Evolutionary conservation across 371 early-diverging fungal species (phyloP), one percentile per base, ranked within the genome.

Genomic region (Mucor circinelloides): DNA sequence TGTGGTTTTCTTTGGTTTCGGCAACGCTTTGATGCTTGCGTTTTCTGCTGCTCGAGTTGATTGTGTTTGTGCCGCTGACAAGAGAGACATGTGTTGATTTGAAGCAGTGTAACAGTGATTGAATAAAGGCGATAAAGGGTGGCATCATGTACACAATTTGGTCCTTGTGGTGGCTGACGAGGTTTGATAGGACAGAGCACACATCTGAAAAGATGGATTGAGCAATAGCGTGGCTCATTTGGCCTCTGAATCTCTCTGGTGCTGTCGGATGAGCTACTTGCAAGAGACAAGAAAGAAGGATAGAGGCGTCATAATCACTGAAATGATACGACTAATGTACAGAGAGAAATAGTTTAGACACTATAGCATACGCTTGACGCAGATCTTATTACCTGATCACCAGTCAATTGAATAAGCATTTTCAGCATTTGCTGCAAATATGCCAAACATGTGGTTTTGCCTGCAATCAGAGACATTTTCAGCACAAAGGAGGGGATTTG

Each of bases 41-140:
- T 34, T 76, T 72, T 23, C 52, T 56, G 27, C 8, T 65, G 17
- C 13, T 27, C 17, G 40, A 15, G 40, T 17, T 40, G 1, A 15
- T 17, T 38, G 58, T 21, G 25, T 38, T 48, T 10, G 65, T 31
- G 44, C 67, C 65, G 36, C 72, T 76, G 6, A 83, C 80, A 19
- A 87, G 71, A 15, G 81, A 83, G 1, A 80, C 77, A 72, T 86
- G 83, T n/a, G 83, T 58, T 0, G 88, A 84, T 63, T 79, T 84
- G 76, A 88, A 88, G 63, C 88, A 86, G 54, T 85, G 87, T 15
- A 86, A 60, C 23, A 85, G 56, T 1, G 84, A 69, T 64, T 88
- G 86, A 17, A 84, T 42, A 44, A 86, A 73, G 0, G 81, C 77
- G 19, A 80, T 75, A 57, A 81, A 82, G 0, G 84, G 75, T 13